phyloP scores from a whole-genome alignment of 192 early-diverging fungal species.

The Coemansia interrupta region DNA sequence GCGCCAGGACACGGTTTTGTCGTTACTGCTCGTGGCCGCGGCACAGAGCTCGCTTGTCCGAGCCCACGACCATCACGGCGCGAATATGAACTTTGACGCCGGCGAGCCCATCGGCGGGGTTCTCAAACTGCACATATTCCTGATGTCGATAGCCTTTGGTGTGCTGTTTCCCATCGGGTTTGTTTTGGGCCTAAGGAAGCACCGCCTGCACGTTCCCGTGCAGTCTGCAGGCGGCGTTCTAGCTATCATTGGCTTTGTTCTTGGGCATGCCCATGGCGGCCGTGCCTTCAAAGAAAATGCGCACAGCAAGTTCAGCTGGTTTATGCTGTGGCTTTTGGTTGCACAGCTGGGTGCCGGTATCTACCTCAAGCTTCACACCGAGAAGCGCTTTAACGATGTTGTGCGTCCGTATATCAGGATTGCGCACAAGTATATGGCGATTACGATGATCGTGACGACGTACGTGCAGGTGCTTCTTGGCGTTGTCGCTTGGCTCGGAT shows the following conservation, averaged over 20 bases:
- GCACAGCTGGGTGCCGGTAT: slow-evolving; percentile 55
- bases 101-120: slow-evolving; percentile 47
- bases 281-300: slow-evolving; percentile 62
- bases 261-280: slow-evolving; percentile 62
- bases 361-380: slow-evolving; percentile 62
- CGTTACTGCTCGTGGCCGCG: slow-evolving; percentile 6
- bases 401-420: slow-evolving; percentile 52
- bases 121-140: slow-evolving; percentile 44
- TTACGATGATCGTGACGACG: slow-evolving; percentile 54
- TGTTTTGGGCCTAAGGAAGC: slow-evolving; percentile 57
- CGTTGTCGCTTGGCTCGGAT: slow-evolving; percentile 61
- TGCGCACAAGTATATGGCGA: slow-evolving; percentile 56
- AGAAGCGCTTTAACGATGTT: slow-evolving; percentile 54
- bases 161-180: slow-evolving; percentile 53
- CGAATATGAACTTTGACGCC: slow-evolving; percentile 49
- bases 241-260: slow-evolving; percentile 55
- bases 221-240: slow-evolving; percentile 53
- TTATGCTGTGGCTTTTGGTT: slow-evolving; percentile 56
- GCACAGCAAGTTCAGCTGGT: slow-evolving; percentile 61
- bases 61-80: slow-evolving; percentile 47
- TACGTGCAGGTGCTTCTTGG: slow-evolving; percentile 66
- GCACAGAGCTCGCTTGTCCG: neutral
- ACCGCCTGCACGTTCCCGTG: slow-evolving; percentile 62
- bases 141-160: slow-evolving; percentile 51
- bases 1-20: neutral